A percentile compares a stretch with the other conserved stretches of the same genome.
phyloP scores from a whole-genome alignment of 2,329 filamentous ascomycete species.

The Alternaria ventricosa region DNA sequence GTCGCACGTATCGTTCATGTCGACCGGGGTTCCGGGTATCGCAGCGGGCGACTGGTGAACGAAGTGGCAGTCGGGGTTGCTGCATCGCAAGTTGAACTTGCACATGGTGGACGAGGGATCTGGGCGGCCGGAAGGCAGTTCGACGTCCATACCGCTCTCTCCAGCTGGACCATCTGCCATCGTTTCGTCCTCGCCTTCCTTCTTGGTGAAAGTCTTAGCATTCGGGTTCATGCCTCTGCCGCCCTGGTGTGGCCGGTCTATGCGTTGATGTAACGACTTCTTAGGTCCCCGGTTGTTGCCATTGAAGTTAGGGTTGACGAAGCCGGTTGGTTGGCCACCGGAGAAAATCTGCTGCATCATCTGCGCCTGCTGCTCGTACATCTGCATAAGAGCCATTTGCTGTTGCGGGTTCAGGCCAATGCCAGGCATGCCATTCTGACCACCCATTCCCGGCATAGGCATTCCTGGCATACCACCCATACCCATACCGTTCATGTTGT shows the following conservation, averaged over 20 bases:
- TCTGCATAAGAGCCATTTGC: slow-evolving; percentile 75
- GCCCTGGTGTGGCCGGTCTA: slow-evolving; percentile 53
- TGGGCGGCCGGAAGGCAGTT: slow-evolving; percentile 62
- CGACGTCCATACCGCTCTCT: slow-evolving; percentile 63
- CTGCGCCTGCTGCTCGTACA: slow-evolving; percentile 85
- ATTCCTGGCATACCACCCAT: slow-evolving; percentile 42
- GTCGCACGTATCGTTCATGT: slow-evolving; percentile 79
- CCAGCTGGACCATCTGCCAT: slow-evolving; percentile 46
- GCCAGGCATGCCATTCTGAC: slow-evolving; percentile 55
- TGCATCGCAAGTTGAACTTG: slow-evolving; percentile 88
- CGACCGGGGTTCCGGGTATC: slow-evolving; percentile 76
- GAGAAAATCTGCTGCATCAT: slow-evolving; percentile 50
- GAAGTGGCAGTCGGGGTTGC: slow-evolving; percentile 87
- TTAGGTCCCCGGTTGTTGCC: slow-evolving; percentile 45
- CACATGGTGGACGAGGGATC: slow-evolving; percentile 72
- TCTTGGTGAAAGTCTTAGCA: slow-evolving; percentile 59
- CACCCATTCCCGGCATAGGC: slow-evolving; percentile 41
- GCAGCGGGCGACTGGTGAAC: slow-evolving; percentile 94
- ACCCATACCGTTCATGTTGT: slow-evolving; percentile 44
- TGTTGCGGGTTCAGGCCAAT: slow-evolving; percentile 68
- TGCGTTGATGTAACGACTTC: slow-evolving; percentile 77
- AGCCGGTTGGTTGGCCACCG: slow-evolving; percentile 54
- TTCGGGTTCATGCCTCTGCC: slow-evolving; percentile 56
- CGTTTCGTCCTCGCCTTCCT: slow-evolving; percentile 47
- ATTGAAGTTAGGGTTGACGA: slow-evolving; percentile 61